Base-by-base conservation (phyloP, 208 protist genomes). In the Trypanosoma vivax region DNA sequence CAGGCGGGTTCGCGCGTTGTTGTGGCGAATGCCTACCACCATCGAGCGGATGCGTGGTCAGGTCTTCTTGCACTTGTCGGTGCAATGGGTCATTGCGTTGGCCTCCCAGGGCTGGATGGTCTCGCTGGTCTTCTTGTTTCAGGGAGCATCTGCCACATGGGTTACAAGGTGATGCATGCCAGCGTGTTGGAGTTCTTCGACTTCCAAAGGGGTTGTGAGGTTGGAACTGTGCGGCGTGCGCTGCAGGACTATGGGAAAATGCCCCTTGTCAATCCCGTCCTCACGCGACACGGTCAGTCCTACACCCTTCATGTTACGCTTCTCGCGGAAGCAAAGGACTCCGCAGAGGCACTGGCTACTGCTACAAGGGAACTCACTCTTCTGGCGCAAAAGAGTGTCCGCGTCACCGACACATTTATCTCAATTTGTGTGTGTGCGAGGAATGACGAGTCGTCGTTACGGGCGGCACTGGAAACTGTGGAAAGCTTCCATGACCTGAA, bases 11-110 rank as follows among this genome's bases (percentile, higher is more conserved):
- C 87, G 14, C 79, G 83, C 0, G 87, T 94, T 38, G 80, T 91
- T 2, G 71, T 94, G 19, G 87, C 87, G 14, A 94, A 94, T 57
- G 87, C 87, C 2, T 94, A 84, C 41, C 87, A 94, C 45, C 87
- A 94, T 63, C 82, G 87, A 16, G 87, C 83, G 1, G 87, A 94
- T 58, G 87, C 87, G 18, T 94, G 87, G 83, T 88, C 75, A 47
- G 82, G 78, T n/a, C 77, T 63, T 13, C 76, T 94, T 10, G 83
- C 83, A 41, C 73, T 94, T 23, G 35, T 94, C 18, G 87, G 87
- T 28, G 87, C 91, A 9, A 65, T 62, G 1, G 87, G 82, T 7
- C 81, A 87, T 35, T 73, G 58, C 35, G 33, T 85, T 21, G 83
- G 87, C 3, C 33, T 94, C 24, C 77, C 83, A 2, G 79, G 78